Conservation (phyloP, 2,329 filamentous ascomycete species). For the Passalora sequoiae region DNA sequence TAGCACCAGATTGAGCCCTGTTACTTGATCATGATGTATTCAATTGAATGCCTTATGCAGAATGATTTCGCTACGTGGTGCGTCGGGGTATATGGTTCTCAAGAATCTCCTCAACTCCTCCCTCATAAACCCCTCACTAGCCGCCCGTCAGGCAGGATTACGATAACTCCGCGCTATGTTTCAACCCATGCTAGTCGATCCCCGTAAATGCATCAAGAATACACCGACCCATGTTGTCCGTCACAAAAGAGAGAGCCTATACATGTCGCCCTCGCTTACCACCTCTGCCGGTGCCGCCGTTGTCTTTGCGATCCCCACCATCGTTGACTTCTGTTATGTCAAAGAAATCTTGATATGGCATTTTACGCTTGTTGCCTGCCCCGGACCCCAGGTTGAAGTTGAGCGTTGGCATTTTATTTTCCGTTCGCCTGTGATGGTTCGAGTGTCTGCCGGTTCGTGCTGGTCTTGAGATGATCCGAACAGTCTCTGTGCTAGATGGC, state of each 20-base stretch:
- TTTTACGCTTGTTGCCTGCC: constrained; percentile 66
- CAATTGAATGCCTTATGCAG: too few relatives aligned
- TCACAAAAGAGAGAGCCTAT: constrained; percentile 17
- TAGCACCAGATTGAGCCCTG: too few relatives aligned
- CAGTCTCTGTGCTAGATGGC: constrained; percentile 30
- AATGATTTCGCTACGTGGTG: constrained; percentile 2
- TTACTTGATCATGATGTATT: too few relatives aligned
- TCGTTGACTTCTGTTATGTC: constrained; percentile 59
- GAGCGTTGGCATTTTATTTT: constrained; percentile 30
- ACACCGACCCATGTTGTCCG: neutral
- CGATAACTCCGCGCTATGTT: constrained; percentile 1
- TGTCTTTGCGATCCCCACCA: constrained; percentile 23
- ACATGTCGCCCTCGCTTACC: constrained; percentile 35
- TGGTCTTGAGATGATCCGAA: constrained; percentile 24
- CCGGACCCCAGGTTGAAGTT: constrained; percentile 53
- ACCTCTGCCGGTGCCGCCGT: constrained; percentile 24
- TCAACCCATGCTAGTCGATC: neutral
- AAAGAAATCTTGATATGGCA: constrained; percentile 71
- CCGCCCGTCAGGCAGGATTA: neutral
- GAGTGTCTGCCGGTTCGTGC: constrained; percentile 22
- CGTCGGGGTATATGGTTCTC: constrained; percentile 5
- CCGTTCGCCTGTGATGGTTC: constrained; percentile 33
- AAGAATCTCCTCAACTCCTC: constrained; percentile 11
- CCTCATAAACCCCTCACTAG: constrained; percentile 6
- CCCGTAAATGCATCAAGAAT: neutral